A percentile compares a stretch with the other conserved stretches of the same genome.
phyloP scores from a whole-genome alignment of 2,329 filamentous ascomycete genomes.

The Aspergillus puulaauensis region DNA sequence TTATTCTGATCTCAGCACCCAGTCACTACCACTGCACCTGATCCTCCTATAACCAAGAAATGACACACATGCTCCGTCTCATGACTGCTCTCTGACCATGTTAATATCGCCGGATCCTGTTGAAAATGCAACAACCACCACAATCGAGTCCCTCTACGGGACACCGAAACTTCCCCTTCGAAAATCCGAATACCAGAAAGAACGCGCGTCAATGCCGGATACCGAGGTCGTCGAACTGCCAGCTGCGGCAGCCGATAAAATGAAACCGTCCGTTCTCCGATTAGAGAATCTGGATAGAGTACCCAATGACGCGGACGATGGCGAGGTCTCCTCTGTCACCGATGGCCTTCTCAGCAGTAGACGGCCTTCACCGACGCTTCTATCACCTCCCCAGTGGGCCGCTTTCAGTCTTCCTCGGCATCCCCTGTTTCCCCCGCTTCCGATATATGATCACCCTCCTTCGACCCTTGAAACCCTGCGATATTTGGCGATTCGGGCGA shows the following conservation, averaged over 20 bases:
- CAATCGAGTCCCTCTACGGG: background rate
- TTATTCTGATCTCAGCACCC: background rate
- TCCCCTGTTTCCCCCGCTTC: conserved; percentile 75
- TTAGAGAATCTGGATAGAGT: conserved; percentile 3
- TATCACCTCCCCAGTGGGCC: background rate
- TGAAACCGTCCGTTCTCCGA: background rate
- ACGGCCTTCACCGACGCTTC: background rate
- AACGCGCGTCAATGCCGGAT: conserved; percentile 1
- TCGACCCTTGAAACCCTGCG: conserved; percentile 65
- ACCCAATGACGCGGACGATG: conserved; percentile 4
- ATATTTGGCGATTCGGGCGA: conserved; percentile 62
- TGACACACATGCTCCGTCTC: conserved; percentile 1
- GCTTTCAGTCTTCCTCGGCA: conserved; percentile 12
- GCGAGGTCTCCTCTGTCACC: conserved; percentile 9
- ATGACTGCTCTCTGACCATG: conserved; percentile 5
- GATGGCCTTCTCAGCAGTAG: conserved; percentile 13
- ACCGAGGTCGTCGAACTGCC: background rate
- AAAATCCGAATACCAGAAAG: background rate
- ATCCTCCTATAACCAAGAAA: background rate
- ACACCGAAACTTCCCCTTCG: background rate
- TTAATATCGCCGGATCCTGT: conserved; percentile 1
- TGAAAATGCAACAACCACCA: background rate
- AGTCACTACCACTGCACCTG: background rate
- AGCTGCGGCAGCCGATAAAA: background rate
- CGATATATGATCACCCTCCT: conserved; percentile 71